Base-by-base conservation (phyloP, 78 protist species). In the Thecamonas trahens region DNA sequence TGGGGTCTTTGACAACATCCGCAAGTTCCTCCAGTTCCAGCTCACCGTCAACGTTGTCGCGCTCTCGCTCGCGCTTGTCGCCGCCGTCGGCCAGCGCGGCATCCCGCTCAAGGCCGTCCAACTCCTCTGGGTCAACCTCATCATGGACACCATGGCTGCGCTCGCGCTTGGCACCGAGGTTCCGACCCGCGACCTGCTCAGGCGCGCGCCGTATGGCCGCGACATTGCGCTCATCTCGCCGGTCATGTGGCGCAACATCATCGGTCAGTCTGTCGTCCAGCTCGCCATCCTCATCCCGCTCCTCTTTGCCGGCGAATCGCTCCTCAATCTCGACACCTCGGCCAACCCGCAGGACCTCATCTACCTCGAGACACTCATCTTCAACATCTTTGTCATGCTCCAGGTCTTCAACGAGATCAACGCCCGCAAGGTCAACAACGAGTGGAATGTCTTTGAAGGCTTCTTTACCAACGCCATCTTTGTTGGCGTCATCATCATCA, bases 111-210 rank as follows among this genome's bases (percentile, higher is more conserved):
- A 78, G n/a, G 85, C 96, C 35, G 83, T 91, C 9, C 99, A 95
- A 77, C 57, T 95, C 61, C 89, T 96, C n/a, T 95, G 97, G 97
- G 92, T 94, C 67, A 97, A 98, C 79, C 80, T 98, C 34, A 96
- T 98, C 82, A 98, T 98, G 99, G 99, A 98, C 81, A 86, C 99
- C 26, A 18, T 97, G 44, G 99, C 98, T 28, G 97, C 99, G 8
- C 87, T 97, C 9, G 99, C 99, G 22, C 87, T 97, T 4, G 99
- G 96, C 52, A 96, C 99, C 0, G 99, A 97, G 75, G 72, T 61
- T 28, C 99, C 95, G 20, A 81, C 88, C 38, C 63, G 44, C 18
- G 76, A 69, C 20, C 69, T 97, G n/a, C 77, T 95, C 18, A 57
- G 85, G 3, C 86, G 96, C 44, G 47, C 49, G 60, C 98, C 99